A percentile compares a stretch with the other conserved stretches of the same genome.
Conservation (phyloP, 352 stramenopile genomes). For the Globisporangium nunn region DNA sequence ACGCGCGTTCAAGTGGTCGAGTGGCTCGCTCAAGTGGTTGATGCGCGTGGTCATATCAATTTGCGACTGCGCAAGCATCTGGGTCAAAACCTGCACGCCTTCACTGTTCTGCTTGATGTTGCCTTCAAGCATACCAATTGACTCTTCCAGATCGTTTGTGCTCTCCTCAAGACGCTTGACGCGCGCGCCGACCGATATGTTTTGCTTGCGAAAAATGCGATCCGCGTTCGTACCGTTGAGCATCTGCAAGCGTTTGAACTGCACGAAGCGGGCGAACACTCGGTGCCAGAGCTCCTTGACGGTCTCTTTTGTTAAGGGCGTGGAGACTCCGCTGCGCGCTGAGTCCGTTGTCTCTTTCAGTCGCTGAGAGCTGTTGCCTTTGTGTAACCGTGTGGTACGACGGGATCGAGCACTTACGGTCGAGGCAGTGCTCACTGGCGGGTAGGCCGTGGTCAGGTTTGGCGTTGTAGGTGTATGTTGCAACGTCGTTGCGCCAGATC, state of each 20-base stretch:
- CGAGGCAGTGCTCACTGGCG: not conserved
- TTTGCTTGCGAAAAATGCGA: conserved; percentile 47
- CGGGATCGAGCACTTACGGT: conserved; percentile 24
- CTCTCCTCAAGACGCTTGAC: conserved; percentile 57
- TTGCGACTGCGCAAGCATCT: conserved; percentile 31
- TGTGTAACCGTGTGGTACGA: conserved; percentile 18
- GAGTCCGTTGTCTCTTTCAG: conserved; percentile 15
- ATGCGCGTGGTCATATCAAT: conserved; percentile 29
- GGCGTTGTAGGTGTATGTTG: conserved; percentile 21
- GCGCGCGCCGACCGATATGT: conserved; percentile 56
- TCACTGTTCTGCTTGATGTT: conserved; percentile 30
- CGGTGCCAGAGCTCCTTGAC: conserved; percentile 38
- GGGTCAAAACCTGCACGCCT: conserved; percentile 28
- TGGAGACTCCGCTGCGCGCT: conserved; percentile 5
- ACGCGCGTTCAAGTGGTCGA: conserved; percentile 17
- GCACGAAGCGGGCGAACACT: conserved; percentile 46
- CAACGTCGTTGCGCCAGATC: not conserved
- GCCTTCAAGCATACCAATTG: conserved; percentile 37
- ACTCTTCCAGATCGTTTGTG: conserved; percentile 35
- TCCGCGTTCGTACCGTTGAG: conserved; percentile 45
- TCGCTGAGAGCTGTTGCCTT: conserved; percentile 18
- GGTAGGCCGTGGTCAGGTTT: conserved; percentile 2
- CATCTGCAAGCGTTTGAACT: conserved; percentile 43
- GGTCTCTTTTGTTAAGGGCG: conserved; percentile 26
- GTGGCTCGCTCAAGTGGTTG: conserved; percentile 25